Percentiles rank a stretch among this genome's conserved stretches.
phyloP scores from a whole-genome alignment of 2,329 filamentous ascomycete genomes.

The Diaporthe sp. region DNA sequence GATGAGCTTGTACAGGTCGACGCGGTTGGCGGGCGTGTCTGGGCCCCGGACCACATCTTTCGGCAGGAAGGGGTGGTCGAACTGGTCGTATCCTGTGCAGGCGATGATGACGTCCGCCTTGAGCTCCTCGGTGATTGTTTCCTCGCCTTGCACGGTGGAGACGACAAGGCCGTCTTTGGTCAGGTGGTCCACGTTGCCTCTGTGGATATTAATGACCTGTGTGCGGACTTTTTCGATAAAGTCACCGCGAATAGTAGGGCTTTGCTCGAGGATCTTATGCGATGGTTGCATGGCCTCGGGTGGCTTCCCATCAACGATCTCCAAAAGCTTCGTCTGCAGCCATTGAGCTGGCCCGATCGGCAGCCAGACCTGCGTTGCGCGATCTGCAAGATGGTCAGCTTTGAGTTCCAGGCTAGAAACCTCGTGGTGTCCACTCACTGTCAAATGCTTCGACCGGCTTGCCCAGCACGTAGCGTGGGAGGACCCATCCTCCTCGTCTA shows the following conservation, averaged over 20 bases:
- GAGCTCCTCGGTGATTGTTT: slow-evolving; percentile 45
- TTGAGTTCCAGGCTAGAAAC: not conserved
- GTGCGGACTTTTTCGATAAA: slow-evolving; percentile 52
- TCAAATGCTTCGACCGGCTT: slow-evolving; percentile 54
- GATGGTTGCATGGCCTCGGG: slow-evolving; percentile 51
- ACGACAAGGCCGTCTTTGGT: slow-evolving; percentile 49
- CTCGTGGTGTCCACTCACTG: slow-evolving; percentile 45
- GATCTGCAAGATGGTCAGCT: slow-evolving; percentile 43
- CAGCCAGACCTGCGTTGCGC: slow-evolving; percentile 49
- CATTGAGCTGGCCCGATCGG: slow-evolving; percentile 48
- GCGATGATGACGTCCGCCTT: slow-evolving; percentile 52
- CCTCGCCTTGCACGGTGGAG: slow-evolving; percentile 34
- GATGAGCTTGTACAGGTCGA: slow-evolving; percentile 52
- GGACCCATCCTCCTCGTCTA: slow-evolving; percentile 54
- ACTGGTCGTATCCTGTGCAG: slow-evolving; percentile 51
- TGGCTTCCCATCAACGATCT: slow-evolving; percentile 49
- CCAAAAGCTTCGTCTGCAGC: slow-evolving; percentile 50
- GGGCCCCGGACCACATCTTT: slow-evolving; percentile 44
- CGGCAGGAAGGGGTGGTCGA: slow-evolving; percentile 49
- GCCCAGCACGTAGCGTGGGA: slow-evolving; percentile 55
- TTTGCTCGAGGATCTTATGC: slow-evolving; percentile 53
- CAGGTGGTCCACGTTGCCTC: slow-evolving; percentile 49
- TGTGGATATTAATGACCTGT: slow-evolving; percentile 51
- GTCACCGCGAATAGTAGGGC: slow-evolving; percentile 51
- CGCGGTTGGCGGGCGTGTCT: slow-evolving; percentile 44